Evolutionary conservation across 2,329 filamentous ascomycete species (phyloP).

Genomic region (Cryphonectria nitschkei): DNA sequence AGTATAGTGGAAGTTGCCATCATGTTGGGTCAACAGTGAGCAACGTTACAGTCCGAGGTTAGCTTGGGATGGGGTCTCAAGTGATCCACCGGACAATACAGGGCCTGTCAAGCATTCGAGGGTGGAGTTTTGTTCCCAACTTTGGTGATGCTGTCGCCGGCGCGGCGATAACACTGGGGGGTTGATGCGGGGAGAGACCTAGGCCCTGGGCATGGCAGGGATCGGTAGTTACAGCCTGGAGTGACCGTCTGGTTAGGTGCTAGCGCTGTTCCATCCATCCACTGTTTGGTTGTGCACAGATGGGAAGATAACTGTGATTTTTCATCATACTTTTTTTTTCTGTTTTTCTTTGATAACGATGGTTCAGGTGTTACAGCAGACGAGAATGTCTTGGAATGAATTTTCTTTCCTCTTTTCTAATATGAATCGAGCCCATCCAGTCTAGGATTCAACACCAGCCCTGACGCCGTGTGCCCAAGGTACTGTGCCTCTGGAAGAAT

Average conservation of each 20-base stretch:
- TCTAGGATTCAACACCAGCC: neutral
- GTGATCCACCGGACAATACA: constrained; percentile 7
- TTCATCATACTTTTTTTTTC: too few relatives aligned
- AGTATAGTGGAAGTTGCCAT: neutral
- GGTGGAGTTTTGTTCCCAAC: neutral
- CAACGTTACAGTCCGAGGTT: constrained; percentile 18
- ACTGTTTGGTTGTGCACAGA: too few relatives aligned
- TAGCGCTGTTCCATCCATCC: neutral
- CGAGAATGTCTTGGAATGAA: neutral
- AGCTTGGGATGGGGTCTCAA: neutral
- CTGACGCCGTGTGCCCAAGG: too few relatives aligned
- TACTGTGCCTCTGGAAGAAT: neutral
- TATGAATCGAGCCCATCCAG: neutral
- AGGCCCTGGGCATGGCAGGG: too few relatives aligned
- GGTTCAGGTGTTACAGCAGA: neutral
- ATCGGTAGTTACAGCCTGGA: neutral
- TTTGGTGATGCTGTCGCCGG: neutral
- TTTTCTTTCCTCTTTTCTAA: neutral
- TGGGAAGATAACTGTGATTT: too few relatives aligned
- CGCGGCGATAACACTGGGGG: constrained; percentile 3
- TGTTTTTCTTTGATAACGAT: too few relatives aligned
- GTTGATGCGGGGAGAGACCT: neutral
- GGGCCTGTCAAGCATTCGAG: neutral
- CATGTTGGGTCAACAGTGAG: neutral
- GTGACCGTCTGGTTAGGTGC: neutral